Percentiles rank a stretch among this genome's conserved stretches.
Conservation (phyloP, 2,329 filamentous ascomycete species). For the Mollisia scopiformis region DNA sequence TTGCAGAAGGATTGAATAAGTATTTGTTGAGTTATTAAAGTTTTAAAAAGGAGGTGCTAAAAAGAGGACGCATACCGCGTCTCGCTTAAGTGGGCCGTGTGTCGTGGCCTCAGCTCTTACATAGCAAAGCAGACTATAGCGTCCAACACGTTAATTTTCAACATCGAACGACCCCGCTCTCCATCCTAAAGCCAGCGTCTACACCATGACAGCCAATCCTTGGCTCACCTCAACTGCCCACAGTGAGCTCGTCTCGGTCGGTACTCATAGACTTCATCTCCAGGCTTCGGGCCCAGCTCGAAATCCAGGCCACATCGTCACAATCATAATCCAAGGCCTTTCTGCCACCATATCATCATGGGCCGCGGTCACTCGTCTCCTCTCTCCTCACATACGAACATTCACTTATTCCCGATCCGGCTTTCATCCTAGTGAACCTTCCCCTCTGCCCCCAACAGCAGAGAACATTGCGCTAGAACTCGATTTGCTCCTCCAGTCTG, state of each 20-base stretch:
- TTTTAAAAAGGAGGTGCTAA: no score
- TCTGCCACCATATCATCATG: conserved; percentile 8
- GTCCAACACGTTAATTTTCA: no score
- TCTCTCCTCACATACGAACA: conserved; percentile 7
- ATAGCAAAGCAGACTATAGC: no score
- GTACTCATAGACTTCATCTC: conserved; percentile 20
- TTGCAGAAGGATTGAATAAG: no score
- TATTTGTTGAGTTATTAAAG: no score
- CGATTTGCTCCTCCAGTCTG: conserved; percentile 8
- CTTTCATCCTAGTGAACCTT: conserved; percentile 13
- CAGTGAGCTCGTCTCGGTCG: conserved; percentile 13
- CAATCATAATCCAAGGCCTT: conserved; percentile 20
- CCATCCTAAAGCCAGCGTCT: no score
- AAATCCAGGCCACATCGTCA: conserved; percentile 1
- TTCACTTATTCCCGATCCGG: conserved; percentile 25
- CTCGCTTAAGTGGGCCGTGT: no score
- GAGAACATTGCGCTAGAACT: conserved; percentile 22
- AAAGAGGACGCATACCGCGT: no score
- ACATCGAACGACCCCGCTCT: no score
- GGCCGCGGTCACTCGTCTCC: conserved; percentile 16
- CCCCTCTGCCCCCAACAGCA: conserved; percentile 9
- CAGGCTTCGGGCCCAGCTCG: conserved; percentile 10
- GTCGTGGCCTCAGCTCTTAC: no score
- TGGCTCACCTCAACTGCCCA: background rate
- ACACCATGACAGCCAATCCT: background rate